A percentile compares a stretch with the other conserved stretches of the same genome.
phyloP scores from a whole-genome alignment of 2,329 filamentous ascomycete genomes.

The Colletotrichum sp. region DNA sequence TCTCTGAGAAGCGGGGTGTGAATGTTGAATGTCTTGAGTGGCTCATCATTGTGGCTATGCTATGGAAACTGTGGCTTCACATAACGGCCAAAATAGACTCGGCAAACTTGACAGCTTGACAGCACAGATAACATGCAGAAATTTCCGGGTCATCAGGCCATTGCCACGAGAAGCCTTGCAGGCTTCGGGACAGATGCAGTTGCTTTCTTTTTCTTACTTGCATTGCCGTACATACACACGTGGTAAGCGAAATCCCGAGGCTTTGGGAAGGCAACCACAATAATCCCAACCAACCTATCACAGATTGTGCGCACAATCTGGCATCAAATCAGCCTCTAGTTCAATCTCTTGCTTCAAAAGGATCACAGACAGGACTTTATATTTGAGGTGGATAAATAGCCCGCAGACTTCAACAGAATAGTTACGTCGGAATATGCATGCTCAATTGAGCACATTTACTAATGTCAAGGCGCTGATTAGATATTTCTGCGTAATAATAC shows the following conservation, averaged over 20 bases:
- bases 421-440: no score
- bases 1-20: no score
- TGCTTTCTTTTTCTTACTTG: not conserved
- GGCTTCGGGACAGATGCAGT: not conserved
- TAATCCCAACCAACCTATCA: not conserved
- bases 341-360: fast-evolving
- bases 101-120: not conserved
- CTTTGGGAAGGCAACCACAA: not conserved
- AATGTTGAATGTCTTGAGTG: not conserved
- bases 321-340: not conserved
- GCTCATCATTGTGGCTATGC: not conserved
- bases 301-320: fast-evolving
- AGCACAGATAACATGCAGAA: not conserved
- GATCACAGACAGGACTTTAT: not conserved
- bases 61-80: not conserved
- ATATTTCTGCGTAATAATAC: no score
- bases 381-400: fast-evolving
- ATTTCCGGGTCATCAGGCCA: not conserved
- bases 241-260: not conserved
- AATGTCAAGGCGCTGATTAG: no score
- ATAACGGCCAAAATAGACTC: not conserved
- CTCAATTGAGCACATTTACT: no score
- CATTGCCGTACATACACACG: not conserved
- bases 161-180: not conserved
- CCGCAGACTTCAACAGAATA: not conserved